These are phyloP conservation scores for Delitschia confertaspora DNA, from an alignment of 495 filamentous ascomycete genomes.

Conservation along the genomic window DNA sequence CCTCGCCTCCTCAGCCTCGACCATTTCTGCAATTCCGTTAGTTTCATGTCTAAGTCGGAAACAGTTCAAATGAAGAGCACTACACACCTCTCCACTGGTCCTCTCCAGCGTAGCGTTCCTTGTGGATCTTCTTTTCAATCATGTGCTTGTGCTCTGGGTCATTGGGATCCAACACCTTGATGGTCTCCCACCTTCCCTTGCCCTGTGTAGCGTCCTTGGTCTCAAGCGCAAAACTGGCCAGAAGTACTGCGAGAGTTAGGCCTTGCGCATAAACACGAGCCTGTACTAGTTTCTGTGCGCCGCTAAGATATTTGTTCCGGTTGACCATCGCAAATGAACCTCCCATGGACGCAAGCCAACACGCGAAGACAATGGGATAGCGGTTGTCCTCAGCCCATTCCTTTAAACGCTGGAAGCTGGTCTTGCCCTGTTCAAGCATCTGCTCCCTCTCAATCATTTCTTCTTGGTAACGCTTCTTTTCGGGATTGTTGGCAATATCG, in stretches of 20 bases:
- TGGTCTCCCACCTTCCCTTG: conserved; percentile 65
- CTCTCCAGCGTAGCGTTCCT: conserved; percentile 66
- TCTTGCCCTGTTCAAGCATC: conserved; percentile 45
- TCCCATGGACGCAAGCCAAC: conserved; percentile 78
- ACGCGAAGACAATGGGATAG: conserved; percentile 77
- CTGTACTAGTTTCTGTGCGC: conserved; percentile 88
- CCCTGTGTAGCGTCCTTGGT: conserved; percentile 69
- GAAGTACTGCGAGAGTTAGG: conserved; percentile 76
- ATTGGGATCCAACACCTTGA: conserved; percentile 62
- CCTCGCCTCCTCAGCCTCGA: conserved; percentile 36
- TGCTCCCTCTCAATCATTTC: conserved; percentile 43
- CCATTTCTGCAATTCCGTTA: conserved; percentile 33
- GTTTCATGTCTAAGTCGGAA: neutral
- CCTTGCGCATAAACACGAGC: conserved; percentile 98
- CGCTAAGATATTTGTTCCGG: conserved; percentile 65
- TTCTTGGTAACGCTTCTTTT: conserved; percentile 56
- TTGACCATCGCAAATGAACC: conserved; percentile 66
- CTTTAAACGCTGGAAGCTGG: conserved; percentile 45
- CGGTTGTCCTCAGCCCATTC: conserved; percentile 67
- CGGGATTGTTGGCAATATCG: conserved; percentile 60
- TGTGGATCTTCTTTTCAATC: conserved; percentile 61
- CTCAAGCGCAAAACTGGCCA: conserved; percentile 85
- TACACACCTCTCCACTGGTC: conserved; percentile 76
- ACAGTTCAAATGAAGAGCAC: neutral
- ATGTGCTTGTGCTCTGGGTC: conserved; percentile 63